phyloP scores from a whole-genome alignment of 768 basidiomycete genomes.

The Hortiboletus campestris region DNA sequence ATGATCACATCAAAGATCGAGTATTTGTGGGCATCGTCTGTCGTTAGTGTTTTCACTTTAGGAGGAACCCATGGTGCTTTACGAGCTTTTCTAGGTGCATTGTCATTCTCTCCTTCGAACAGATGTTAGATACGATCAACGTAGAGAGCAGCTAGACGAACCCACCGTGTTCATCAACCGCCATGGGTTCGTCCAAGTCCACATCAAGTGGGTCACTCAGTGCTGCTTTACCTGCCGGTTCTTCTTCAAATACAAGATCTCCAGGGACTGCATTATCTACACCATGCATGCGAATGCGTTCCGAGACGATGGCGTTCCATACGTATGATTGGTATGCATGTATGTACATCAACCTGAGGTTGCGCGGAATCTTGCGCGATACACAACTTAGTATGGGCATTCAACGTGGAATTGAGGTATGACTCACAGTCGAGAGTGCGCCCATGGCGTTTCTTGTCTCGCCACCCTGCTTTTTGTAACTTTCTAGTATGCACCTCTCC shows the following conservation, averaged over 20 bases:
- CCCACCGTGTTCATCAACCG: conserved; percentile 34
- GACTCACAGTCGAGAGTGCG: conserved; percentile 74
- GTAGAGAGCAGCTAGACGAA: conserved; percentile 9
- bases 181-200: conserved; percentile 31
- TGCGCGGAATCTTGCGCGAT: conserved; percentile 80
- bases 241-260: conserved; percentile 81
- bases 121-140: conserved; percentile 5
- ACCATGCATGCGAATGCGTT: conserved; percentile 81
- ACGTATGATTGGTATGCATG: conserved; percentile 99
- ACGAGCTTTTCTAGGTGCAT: conserved; percentile 20
- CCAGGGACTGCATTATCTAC: conserved; percentile 73
- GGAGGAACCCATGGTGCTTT: conserved; percentile 57
- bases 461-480: conserved; percentile 76
- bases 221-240: conserved; percentile 21
- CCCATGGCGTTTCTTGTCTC: conserved; percentile 84
- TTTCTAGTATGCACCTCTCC: conserved; percentile 89
- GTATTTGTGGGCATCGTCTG: conserved; percentile 76
- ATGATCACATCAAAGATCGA: conserved; percentile 94
- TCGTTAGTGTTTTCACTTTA: conserved; percentile 73
- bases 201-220: conserved; percentile 32
- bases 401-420: background rate
- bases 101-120: conserved; percentile 20
- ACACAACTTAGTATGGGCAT: conserved; percentile 1
- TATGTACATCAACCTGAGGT: conserved; percentile 94
- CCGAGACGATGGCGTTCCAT: conserved; percentile 97